phyloP scores from a whole-genome alignment of 257 asterid species.

The Solanum bulbocastanum region DNA sequence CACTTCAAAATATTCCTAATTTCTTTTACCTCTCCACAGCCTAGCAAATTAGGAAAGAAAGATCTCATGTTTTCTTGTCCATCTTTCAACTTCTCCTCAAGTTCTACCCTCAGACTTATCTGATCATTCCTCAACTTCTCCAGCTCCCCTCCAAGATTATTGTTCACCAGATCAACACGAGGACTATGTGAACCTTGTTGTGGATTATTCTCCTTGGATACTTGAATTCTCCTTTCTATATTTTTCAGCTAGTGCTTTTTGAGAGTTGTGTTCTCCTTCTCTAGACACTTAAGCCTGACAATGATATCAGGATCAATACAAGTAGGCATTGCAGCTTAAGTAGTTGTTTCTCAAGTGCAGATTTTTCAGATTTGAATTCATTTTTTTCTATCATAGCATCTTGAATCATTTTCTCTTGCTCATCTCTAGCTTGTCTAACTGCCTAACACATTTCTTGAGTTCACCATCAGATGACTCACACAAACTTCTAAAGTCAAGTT shows the following conservation, averaged over 20 bases:
- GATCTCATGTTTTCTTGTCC: slow-evolving; percentile 3
- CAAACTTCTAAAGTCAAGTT: slow-evolving; percentile 49
- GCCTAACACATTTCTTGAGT: slow-evolving; percentile 60
- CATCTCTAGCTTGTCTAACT: slow-evolving; percentile 56
- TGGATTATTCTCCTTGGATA: neutral
- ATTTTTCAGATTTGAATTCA: slow-evolving; percentile 29
- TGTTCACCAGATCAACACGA: neutral
- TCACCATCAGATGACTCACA: slow-evolving; percentile 65
- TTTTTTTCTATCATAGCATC: slow-evolving; percentile 6
- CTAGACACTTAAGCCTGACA: slow-evolving; percentile 14
- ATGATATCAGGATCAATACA: slow-evolving; percentile 13
- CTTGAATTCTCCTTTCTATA: slow-evolving; percentile 25
- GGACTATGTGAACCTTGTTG: neutral
- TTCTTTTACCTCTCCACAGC: neutral
- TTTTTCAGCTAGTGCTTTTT: slow-evolving; percentile 27
- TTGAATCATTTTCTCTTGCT: slow-evolving; percentile 32
- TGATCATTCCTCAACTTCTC: slow-evolving; percentile 17
- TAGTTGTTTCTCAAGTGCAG: slow-evolving; percentile 37
- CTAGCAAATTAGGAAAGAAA: slow-evolving; percentile 5
- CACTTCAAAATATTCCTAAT: slow-evolving; percentile 2
- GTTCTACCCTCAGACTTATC: slow-evolving; percentile 14
- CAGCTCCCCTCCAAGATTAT: slow-evolving; percentile 4
- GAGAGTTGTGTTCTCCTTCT: neutral
- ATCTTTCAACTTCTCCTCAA: slow-evolving; percentile 12
- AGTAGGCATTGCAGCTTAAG: slow-evolving; percentile 22